Evolutionary conservation across 441 rosid species (phyloP), one percentile per base, ranked within the genome.

Genomic region (Bocquillonia castaneifolia): DNA sequence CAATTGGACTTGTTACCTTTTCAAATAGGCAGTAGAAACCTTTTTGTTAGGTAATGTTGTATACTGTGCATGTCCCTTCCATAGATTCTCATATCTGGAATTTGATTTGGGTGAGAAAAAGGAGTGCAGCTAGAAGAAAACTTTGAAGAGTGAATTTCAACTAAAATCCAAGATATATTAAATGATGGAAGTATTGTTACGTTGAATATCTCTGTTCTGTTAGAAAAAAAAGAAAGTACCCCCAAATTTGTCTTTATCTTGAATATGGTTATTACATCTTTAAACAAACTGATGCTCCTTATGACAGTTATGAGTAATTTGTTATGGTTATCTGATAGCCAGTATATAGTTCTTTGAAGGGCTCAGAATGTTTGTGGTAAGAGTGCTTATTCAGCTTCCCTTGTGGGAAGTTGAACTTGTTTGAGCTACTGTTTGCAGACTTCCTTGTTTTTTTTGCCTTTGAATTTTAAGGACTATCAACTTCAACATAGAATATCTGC

Each of bases 1-100:
- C 32, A 28, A 10, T 2, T 54, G 36, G 50, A 52, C 50, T 18
- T 66, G 52, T 55, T 54, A 54, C 29, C 29, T 55, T 67, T 54
- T 55, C 29, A n/a, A 29, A 15, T 54, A 29, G 70, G 7, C 32
- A 6, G 25, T 42, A 23, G 18, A 56, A 58, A 40, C 12, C 10
- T 54, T 55, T 12, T 14, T 52, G 17, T 50, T 50, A 34, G 58
- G 50, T 59, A 47, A 22, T 58, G 42, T 50, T 26, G 9, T 9
- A 23, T 40, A 29, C 37, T 0, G 9, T 25, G 5, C n/a, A 26
- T 23, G 9, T 15, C 25, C 52, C n/a, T 39, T 40, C 44, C 66
- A 36, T 37, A 10, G 29, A 59, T 25, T 34, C 15, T 39, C 37
- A 60, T 17, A n/a, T 51, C 13, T 50, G 17, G 40, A 54, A 2